phyloP scores from a whole-genome alignment of 768 basidiomycete species.

The Scleroderma bovista region DNA sequence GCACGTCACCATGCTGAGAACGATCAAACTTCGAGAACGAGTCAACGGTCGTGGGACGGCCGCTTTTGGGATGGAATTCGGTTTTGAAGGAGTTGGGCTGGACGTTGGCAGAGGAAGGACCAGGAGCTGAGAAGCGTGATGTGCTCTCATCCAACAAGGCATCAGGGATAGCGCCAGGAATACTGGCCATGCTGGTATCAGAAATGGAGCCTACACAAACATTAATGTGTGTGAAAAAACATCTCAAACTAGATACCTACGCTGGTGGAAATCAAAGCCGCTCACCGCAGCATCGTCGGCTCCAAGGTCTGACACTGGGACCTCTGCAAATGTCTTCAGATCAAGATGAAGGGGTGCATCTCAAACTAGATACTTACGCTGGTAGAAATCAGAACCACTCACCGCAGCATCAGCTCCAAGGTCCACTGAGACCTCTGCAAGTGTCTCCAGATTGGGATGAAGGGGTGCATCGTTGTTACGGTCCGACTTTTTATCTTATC shows the following conservation, averaged over 20 bases:
- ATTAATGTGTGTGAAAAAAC: not conserved
- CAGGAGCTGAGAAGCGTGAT: not conserved
- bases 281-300: not conserved
- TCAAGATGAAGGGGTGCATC: too few relatives aligned
- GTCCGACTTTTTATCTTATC: too few relatives aligned
- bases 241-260: not conserved
- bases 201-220: not conserved
- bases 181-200: not conserved
- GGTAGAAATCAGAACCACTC: too few relatives aligned
- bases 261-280: not conserved
- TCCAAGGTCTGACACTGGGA: not conserved
- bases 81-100: not conserved
- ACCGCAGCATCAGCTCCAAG: too few relatives aligned
- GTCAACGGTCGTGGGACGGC: not conserved
- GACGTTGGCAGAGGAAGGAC: not conserved
- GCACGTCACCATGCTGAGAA: too few relatives aligned
- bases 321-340: not conserved
- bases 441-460: too few relatives aligned
- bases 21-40: too few relatives aligned
- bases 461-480: too few relatives aligned
- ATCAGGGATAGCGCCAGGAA: not conserved
- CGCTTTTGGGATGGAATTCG: too few relatives aligned
- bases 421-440: too few relatives aligned
- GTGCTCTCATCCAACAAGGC: not conserved
- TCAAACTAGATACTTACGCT: too few relatives aligned